These are phyloP conservation scores for Isatis lusitanica DNA, from an alignment of 441 rosid genomes.

Conservation along the genomic window DNA sequence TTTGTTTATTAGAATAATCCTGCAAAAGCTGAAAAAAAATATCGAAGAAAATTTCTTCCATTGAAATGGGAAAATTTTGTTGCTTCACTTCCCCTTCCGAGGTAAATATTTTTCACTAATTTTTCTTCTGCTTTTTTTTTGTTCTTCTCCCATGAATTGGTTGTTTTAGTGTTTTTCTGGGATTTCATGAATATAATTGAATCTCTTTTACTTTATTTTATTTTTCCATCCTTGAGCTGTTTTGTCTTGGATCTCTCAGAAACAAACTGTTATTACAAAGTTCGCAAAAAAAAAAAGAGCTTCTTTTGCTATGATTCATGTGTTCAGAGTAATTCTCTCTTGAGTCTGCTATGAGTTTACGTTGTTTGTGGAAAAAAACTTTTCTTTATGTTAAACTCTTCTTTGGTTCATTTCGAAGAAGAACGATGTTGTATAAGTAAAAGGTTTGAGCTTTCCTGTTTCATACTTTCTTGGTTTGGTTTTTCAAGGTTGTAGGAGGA, in stretches of 20 bases:
- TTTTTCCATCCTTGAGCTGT: not conserved
- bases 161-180: not conserved
- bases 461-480: not conserved
- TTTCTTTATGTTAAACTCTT: too few relatives aligned
- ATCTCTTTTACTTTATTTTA: not conserved
- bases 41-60: slow-evolving; percentile 25
- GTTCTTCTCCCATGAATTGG: not conserved
- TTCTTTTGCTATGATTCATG: not conserved
- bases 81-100: slow-evolving; percentile 40
- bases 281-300: not conserved
- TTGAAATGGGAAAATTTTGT: slow-evolving; percentile 36
- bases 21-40: not conserved
- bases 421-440: not conserved
- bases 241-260: not conserved
- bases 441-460: not conserved
- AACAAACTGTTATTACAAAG: not conserved
- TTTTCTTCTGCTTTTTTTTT: not conserved
- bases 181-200: not conserved
- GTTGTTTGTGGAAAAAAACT: too few relatives aligned
- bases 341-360: not conserved
- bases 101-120: slow-evolving; percentile 22
- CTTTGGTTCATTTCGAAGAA: too few relatives aligned
- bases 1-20: not conserved
- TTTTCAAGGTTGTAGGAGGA: slow-evolving; percentile 57
- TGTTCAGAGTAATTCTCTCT: not conserved